Base-by-base conservation (phyloP, 192 early-diverging fungal genomes). In the Backusella luteola region DNA sequence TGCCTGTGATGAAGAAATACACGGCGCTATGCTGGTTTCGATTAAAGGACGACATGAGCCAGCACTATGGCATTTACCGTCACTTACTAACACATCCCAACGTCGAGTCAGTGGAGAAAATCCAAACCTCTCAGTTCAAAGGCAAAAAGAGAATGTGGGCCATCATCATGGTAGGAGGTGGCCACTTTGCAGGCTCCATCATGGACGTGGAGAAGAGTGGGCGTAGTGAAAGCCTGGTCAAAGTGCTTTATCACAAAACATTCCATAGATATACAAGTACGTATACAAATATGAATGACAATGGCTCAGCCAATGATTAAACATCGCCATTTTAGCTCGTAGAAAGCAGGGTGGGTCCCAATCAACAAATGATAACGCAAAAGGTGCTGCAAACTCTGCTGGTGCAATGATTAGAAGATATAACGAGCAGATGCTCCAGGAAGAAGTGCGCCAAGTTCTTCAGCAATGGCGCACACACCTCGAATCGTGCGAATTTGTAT, bases 271-370 rank as follows among this genome's bases (percentile, higher is more conserved):
- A 99, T 83, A 99, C 98, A 6, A 97, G 88, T 88, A 83, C 73
- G 69, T 34, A n/a, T 38, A n/a, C 39, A 74, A 35, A 26, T n/a
- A 26, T 49, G 68, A 36, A 21, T 67, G 17, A 69, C 3, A 32
- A n/a, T 9, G 38, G 38, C 9, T 32, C 32, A 32, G 3, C 3
- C 38, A 39, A 39, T 39, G 38, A 12, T 39, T 39, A 11, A 39
- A 39, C 38, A 11, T 3, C 38, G 3, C 11, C 38, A 39, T 39
- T 19, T 34, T 77, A 89, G 88, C 96, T 5, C 90, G 98, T 39
- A 85, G 93, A 71, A 98, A 98, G 77, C 98, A 99, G 81, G 98
- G 98, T 77, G 97, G 97, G 0, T 88, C 94, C 26, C 98, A 99
- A 84, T 89, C 90, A 36, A 86, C 83, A 23, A 90, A 94, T 69